A percentile compares a stretch with the other conserved stretches of the same genome.
Evolutionary conservation across 352 stramenopile genomes (phyloP).

Genomic region (Phytophthora tubulina): DNA sequence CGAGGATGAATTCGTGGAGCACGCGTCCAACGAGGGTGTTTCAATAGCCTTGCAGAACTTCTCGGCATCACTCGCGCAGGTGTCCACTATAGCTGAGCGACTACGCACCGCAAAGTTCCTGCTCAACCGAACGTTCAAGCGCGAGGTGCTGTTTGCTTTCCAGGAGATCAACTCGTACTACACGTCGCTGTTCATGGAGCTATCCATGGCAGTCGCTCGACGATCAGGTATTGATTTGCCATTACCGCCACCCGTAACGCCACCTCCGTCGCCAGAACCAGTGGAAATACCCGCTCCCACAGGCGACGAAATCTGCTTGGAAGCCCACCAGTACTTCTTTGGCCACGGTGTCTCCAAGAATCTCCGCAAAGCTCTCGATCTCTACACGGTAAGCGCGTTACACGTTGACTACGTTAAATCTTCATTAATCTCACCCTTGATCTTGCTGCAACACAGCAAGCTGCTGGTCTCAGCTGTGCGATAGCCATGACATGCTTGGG

Average conservation of each 20-base stretch:
- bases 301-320: constrained; percentile 53
- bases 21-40: constrained; percentile 61
- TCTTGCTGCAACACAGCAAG: constrained; percentile 44
- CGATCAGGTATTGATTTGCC: constrained; percentile 59
- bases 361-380: constrained; percentile 48
- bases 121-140: constrained; percentile 84
- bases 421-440: constrained; percentile 1
- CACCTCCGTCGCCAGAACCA: constrained; percentile 14
- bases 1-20: constrained; percentile 63
- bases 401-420: too few species aligned
- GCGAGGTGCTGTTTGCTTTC: constrained; percentile 80
- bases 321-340: constrained; percentile 74
- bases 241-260: constrained; percentile 50
- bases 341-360: constrained; percentile 58
- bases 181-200: constrained; percentile 85
- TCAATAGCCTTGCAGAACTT: constrained; percentile 85
- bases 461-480: constrained; percentile 52
- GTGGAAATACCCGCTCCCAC: constrained; percentile 22
- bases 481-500: constrained; percentile 71
- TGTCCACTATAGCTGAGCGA: constrained; percentile 63
- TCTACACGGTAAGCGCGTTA: constrained; percentile 60
- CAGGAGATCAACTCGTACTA: constrained; percentile 91
- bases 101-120: constrained; percentile 73
- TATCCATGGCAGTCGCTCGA: constrained; percentile 75
- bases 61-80: constrained; percentile 61